Conservation (phyloP, 306 rosid species). For the Dalbergia cultrata region DNA sequence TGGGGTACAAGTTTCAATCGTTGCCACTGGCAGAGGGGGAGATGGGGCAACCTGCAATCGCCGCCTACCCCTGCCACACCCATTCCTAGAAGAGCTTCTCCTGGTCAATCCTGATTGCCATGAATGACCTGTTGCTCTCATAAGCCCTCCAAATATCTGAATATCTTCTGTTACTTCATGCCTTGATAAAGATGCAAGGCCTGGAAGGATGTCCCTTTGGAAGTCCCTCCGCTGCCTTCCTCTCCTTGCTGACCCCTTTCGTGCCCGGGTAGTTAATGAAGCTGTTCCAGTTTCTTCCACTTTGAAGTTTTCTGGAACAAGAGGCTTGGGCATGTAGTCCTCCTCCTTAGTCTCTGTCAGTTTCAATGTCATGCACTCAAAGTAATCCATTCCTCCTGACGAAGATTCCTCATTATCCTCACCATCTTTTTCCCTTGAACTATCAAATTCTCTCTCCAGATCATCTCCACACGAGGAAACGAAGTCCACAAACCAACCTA, state of each 20-base stretch:
- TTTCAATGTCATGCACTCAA: constrained; percentile 83
- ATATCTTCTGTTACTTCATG: constrained; percentile 98
- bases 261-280: constrained; percentile 56
- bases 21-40: constrained; percentile 62
- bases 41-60: constrained; percentile 64
- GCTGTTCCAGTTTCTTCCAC: constrained; percentile 70
- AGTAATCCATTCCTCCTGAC: constrained; percentile 73
- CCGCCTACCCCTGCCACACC: constrained; percentile 88
- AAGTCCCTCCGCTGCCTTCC: constrained; percentile 98
- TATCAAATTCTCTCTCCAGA: constrained; percentile 49
- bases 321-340: constrained; percentile 89
- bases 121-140: constrained; percentile 92
- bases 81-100: constrained; percentile 83
- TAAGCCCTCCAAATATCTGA: constrained; percentile 93
- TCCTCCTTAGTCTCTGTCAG: constrained; percentile 75
- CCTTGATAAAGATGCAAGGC: constrained; percentile 86
- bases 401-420: constrained; percentile 54
- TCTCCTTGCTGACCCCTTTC: constrained; percentile 86
- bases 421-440: constrained; percentile 43
- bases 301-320: constrained; percentile 74
- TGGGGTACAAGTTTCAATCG: constrained; percentile 54
- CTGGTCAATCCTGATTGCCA: constrained; percentile 83
- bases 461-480: constrained; percentile 61
- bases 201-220: constrained; percentile 98
- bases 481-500: constrained; percentile 85